Base-by-base conservation (phyloP, 2,329 filamentous ascomycete species). In the Venturia oleaginea region DNA sequence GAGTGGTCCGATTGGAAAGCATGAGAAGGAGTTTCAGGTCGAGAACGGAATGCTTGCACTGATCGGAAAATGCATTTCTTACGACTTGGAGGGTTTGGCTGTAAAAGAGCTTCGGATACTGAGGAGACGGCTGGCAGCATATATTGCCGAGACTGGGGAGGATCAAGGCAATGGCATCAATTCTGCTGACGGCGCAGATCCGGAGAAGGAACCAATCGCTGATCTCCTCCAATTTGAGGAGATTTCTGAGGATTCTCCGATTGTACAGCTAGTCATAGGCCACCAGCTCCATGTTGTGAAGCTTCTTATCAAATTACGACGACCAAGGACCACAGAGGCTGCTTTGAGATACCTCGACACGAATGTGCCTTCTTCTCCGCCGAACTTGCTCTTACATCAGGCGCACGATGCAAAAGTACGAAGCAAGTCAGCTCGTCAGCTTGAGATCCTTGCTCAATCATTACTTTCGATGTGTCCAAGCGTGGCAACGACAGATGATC, bases 21-120 rank as follows among this genome's bases (percentile, higher is more conserved):
- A 54, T 62, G 63, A 62, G 66, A 54, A 40, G 40, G 81, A 10
- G 76, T 76, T 89, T 46, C 88, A 92, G 71, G 74, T 92, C 4
- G 90, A 92, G 71, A 86, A 80, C 66, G 90, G 89, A 63, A 89
- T 90, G 80, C 83, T 88, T 19, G 85, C 86, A 0, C 80, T 92
- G 63, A 75, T 88, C 46, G 83, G 83, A 46, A 90, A 86, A 71
- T 77, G 92, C 0, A 76, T 91, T 17, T 77, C 79, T 0, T 77
- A 91, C 59, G 84, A 84, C 0, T 73, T 92, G 62, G 83, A 88
- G 57, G 83, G 86, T n/a, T 78, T 87, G 65, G 89, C 90, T 0
- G 74, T 85, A 51, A 89, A 86, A 70, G 89, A 92, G 70, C 72
- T 92, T 65, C 79, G 83, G 48, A 76, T 86, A 13, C 72, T 92